phyloP scores from a whole-genome alignment of 2,329 filamentous ascomycete genomes.

The Fusarium succisae region DNA sequence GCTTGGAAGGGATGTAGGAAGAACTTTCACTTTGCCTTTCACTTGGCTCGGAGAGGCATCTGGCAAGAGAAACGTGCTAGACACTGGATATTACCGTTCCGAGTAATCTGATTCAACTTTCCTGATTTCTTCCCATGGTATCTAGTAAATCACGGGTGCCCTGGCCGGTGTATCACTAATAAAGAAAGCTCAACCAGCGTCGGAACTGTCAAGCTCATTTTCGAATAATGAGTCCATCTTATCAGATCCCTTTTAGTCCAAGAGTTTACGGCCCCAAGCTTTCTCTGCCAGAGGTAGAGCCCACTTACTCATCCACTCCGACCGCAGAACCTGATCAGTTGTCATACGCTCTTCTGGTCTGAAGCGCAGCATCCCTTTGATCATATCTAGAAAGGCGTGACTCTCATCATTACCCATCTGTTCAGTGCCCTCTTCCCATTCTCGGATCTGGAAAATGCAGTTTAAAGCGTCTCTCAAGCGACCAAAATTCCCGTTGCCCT shows the following conservation, averaged over 20 bases:
- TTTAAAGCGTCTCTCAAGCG: no score
- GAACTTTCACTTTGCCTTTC: neutral
- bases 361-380: neutral
- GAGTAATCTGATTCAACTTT: neutral
- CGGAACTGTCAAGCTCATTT: neutral
- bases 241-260: neutral
- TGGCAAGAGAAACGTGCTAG: neutral
- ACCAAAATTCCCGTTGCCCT: no score
- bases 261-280: neutral
- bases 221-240: neutral
- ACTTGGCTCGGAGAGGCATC: accelerated
- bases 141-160: neutral
- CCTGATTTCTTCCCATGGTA: neutral
- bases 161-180: no score
- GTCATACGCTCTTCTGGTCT: neutral
- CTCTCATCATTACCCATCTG: neutral
- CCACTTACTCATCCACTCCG: neutral
- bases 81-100: neutral
- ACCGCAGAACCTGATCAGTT: neutral
- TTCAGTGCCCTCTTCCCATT: no score
- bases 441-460: no score
- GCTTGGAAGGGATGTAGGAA: neutral
- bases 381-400: neutral
- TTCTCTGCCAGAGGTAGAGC: neutral
- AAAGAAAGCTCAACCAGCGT: no score